These are phyloP conservation scores for Inonotus obliquus DNA, from an alignment of 1,284 basidiomycete species.

Conservation along the genomic window DNA sequence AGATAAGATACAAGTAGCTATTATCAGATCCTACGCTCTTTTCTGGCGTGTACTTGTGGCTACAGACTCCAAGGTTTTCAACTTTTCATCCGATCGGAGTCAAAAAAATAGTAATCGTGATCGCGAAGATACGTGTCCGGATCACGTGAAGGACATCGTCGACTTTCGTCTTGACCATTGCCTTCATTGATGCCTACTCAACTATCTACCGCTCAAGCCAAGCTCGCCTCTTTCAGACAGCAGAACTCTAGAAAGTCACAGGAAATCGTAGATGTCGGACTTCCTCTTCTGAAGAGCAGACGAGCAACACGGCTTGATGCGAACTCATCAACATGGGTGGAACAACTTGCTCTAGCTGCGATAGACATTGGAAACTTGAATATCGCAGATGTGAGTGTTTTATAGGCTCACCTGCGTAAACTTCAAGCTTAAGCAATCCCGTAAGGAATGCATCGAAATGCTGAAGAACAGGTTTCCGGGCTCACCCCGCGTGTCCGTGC, in stretches of 20 bases:
- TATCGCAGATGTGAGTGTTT: constrained; percentile 72
- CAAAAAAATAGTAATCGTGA: no score
- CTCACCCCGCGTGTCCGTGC: constrained; percentile 78
- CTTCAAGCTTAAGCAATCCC: background rate
- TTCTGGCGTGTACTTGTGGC: no score
- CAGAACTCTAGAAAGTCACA: constrained; percentile 67
- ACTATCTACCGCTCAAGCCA: constrained; percentile 53
- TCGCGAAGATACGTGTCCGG: background rate
- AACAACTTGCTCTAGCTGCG: constrained; percentile 85
- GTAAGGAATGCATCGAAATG: constrained; percentile 60
- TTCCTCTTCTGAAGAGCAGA: constrained; percentile 52
- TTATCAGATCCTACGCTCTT: no score
- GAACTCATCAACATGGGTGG: constrained; percentile 74
- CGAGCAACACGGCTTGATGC: constrained; percentile 52
- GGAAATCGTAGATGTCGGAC: constrained; percentile 63
- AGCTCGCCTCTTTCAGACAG: constrained; percentile 65
- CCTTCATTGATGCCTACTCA: constrained; percentile 19
- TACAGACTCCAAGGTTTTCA: no score
- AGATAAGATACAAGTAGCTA: no score
- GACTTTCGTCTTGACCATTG: background rate
- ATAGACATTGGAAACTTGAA: constrained; percentile 77
- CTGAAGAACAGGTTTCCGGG: constrained; percentile 72
- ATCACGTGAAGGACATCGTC: background rate
- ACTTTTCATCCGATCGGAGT: no score
- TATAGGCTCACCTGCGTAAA: background rate